These are phyloP conservation scores for Ogataea paraovalis DNA, from an alignment of 805 yeast genomes.

Conservation along the genomic window DNA sequence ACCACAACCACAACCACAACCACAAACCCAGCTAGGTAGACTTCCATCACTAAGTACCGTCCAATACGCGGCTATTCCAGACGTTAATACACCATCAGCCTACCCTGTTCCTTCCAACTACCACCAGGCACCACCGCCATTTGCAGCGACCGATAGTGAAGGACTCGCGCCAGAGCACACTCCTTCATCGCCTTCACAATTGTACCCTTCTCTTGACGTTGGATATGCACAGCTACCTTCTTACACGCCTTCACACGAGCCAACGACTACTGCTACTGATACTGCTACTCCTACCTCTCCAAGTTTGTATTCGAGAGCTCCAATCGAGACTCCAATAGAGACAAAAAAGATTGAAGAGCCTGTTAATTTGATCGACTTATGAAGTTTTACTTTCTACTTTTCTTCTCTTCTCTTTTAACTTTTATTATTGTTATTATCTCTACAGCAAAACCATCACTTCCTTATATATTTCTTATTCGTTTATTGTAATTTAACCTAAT, in stretches of 20 bases:
- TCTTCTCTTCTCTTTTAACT: background rate
- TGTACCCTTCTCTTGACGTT: conserved; percentile 10
- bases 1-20: background rate
- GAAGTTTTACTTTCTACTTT: background rate
- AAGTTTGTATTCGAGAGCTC: background rate
- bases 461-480: too few relatives aligned
- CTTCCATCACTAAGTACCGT: conserved; percentile 1
- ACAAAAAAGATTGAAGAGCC: conserved; percentile 11
- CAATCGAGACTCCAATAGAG: background rate
- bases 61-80: conserved; percentile 15
- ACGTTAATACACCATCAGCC: background rate
- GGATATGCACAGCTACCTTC: conserved; percentile 3
- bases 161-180: background rate
- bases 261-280: too few relatives aligned
- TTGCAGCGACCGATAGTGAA: background rate
- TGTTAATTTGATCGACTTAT: conserved; percentile 21
- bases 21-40: background rate
- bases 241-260: background rate
- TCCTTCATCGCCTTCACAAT: conserved; percentile 12
- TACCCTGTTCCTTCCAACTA: background rate
- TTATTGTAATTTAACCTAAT: too few relatives aligned
- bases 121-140: background rate
- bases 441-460: too few relatives aligned
- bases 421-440: background rate
- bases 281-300: background rate